phyloP scores from a whole-genome alignment of 257 asterid species.

The Oldenlandia corymbosa region DNA sequence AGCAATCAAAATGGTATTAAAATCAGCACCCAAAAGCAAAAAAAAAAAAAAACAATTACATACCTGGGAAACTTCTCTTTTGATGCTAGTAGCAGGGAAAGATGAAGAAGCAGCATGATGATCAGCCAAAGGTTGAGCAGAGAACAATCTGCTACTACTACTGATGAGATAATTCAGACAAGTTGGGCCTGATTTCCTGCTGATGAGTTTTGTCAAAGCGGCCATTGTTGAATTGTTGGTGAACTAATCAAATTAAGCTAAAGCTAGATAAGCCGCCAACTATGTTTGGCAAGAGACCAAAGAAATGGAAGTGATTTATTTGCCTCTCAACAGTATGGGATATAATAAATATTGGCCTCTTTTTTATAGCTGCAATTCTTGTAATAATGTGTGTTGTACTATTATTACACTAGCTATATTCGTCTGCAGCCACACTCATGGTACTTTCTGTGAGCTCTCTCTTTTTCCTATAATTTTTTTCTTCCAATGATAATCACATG shows the following conservation, averaged over 20 bases:
- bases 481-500: no score
- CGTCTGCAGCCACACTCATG: neutral
- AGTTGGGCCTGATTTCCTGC: constrained; percentile 27
- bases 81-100: constrained; percentile 78
- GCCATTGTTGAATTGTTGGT: constrained; percentile 37
- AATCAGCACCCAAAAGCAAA: no score
- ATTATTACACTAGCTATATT: neutral
- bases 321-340: no score
- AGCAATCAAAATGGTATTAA: no score
- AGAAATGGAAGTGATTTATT: no score
- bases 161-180: constrained; percentile 19
- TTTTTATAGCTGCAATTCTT: neutral
- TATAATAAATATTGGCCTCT: neutral
- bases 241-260: no score
- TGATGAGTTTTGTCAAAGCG: constrained; percentile 35
- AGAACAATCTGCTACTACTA: constrained; percentile 17
- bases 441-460: neutral
- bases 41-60: no score
- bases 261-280: no score
- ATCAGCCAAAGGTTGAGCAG: constrained; percentile 32
- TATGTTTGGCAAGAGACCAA: no score
- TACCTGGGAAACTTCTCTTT: constrained; percentile 70
- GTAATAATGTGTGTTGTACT: no score
- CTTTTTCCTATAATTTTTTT: neutral
- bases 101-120: constrained; percentile 31